Percentiles rank a stretch among this genome's conserved stretches.
Conservation (phyloP, 108 stramenopile genomes). For the Cylindrotheca closterium region DNA sequence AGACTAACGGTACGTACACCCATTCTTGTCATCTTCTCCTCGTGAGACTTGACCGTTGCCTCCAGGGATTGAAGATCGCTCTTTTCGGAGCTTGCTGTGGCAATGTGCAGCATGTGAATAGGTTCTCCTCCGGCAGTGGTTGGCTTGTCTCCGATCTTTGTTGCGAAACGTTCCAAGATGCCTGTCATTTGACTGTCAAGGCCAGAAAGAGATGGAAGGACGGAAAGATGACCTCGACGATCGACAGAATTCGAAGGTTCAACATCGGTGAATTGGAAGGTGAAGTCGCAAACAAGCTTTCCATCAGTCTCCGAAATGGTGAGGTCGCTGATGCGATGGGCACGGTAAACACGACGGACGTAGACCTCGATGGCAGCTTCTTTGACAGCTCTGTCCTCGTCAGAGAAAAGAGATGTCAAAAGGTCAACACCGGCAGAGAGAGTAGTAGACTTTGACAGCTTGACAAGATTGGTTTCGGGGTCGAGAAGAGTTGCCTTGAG, state of each 20-base stretch:
- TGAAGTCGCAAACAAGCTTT: constrained; percentile 75
- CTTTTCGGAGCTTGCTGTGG: constrained; percentile 29
- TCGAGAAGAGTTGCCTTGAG: constrained; percentile 72
- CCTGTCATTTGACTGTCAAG: constrained; percentile 55
- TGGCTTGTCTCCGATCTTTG: constrained; percentile 49
- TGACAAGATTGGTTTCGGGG: constrained; percentile 53
- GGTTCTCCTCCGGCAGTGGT: constrained; percentile 56
- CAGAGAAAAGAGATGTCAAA: constrained; percentile 84
- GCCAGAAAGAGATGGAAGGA: constrained; percentile 46
- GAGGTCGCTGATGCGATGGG: constrained; percentile 78
- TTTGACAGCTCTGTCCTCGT: constrained; percentile 67
- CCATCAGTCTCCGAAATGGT: constrained; percentile 62
- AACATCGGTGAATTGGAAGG: constrained; percentile 88
- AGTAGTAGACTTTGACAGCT: constrained; percentile 68
- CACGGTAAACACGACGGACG: constrained; percentile 94
- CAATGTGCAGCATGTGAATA: constrained; percentile 86
- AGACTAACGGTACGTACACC: constrained; percentile 85
- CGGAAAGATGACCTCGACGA: constrained; percentile 66
- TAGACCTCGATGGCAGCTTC: constrained; percentile 84
- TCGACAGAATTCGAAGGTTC: constrained; percentile 60
- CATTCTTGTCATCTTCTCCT: constrained; percentile 60
- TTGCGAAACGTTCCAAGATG: constrained; percentile 62
- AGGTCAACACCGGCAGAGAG: constrained; percentile 94
- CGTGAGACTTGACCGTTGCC: constrained; percentile 46
- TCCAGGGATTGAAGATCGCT: constrained; percentile 53